phyloP scores from a whole-genome alignment of 2,329 filamentous ascomycete species.

The Metarhizium brunneum region DNA sequence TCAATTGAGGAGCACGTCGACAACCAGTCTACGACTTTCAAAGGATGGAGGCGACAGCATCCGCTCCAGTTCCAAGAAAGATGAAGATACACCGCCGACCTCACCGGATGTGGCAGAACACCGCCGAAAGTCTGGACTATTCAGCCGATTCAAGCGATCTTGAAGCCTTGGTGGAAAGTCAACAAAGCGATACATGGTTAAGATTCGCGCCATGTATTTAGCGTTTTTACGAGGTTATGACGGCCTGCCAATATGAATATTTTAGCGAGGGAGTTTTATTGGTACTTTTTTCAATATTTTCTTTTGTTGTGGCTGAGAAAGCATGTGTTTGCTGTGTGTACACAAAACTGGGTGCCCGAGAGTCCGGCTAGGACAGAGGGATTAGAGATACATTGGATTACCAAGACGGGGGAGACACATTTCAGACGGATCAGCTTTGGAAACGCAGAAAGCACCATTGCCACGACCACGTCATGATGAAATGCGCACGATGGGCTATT shows the following conservation, averaged over 20 bases:
- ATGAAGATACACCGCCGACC: slow-evolving; percentile 25
- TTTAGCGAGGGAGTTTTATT: slow-evolving; percentile 14
- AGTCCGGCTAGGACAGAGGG: not conserved
- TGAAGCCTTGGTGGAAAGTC: not conserved
- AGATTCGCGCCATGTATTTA: not conserved
- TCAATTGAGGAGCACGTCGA: slow-evolving; percentile 16
- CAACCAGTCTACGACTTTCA: slow-evolving; percentile 19
- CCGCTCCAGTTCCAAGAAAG: slow-evolving; percentile 10
- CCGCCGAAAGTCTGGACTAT: slow-evolving; percentile 17
- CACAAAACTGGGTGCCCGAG: not conserved
- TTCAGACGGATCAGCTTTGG: too few species aligned
- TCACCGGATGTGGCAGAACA: slow-evolving; percentile 23
- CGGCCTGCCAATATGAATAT: slow-evolving; percentile 4
- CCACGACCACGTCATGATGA: too few species aligned
- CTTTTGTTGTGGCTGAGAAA: not conserved
- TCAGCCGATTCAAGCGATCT: slow-evolving; percentile 7
- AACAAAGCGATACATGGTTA: not conserved
- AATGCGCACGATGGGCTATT: too few species aligned
- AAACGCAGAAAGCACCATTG: too few species aligned
- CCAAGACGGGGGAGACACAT: too few species aligned
- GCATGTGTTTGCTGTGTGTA: not conserved
- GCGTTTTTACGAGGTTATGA: slow-evolving; percentile 9
- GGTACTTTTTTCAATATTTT: not conserved
- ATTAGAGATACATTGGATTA: too few species aligned
- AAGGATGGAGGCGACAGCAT: slow-evolving; percentile 32